Evolutionary conservation across 2,329 filamentous ascomycete species (phyloP), one percentile per base, ranked within the genome.

Genomic region (Corinectria fuckeliana): DNA sequence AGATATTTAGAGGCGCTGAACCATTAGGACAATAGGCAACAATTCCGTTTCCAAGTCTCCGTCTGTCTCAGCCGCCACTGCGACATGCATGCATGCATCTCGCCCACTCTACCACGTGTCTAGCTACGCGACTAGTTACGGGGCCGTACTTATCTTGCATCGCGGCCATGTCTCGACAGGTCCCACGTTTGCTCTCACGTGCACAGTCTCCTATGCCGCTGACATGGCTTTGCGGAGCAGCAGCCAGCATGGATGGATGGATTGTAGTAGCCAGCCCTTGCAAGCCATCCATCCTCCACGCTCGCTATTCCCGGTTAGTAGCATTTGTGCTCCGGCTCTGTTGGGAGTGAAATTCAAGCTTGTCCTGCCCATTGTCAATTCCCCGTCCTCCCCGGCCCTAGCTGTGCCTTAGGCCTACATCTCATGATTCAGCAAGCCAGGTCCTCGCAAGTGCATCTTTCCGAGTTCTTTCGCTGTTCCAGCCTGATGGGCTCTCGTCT

Each of bases 91-190:
- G 21, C 36, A 44, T 58, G 56, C 38, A 42, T 39, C 47, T 50
- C 38, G 47, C 16, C 44, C 34, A 25, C 50, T 16, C 30, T 39
- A 50, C 47, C 54, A 59, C 56, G 50, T 59, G 56, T 59, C 21
- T 47, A n/a, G n/a, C n/a, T n/a, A n/a, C n/a, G n/a, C n/a, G n/a
- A n/a, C n/a, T n/a, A n/a, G n/a, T n/a, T n/a, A n/a, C n/a, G n/a
- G n/a, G n/a, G n/a, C n/a, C n/a, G n/a, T n/a, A n/a, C n/a, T n/a
- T n/a, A 48, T 45, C 41, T 47, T 47, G 8, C 21, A 18, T 38
- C 20, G 30, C 42, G 41, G 48, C n/a, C 55, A 32, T 53, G 50
- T 54, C 50, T 50, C 44, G 23, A 41, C 23, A 50, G 10, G 14
- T 38, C 38, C n/a, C 47, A 52, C 42, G 25, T 48, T 25, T 16